Base-by-base conservation (phyloP, 805 yeast species). In the Starmerella tilneyi region DNA sequence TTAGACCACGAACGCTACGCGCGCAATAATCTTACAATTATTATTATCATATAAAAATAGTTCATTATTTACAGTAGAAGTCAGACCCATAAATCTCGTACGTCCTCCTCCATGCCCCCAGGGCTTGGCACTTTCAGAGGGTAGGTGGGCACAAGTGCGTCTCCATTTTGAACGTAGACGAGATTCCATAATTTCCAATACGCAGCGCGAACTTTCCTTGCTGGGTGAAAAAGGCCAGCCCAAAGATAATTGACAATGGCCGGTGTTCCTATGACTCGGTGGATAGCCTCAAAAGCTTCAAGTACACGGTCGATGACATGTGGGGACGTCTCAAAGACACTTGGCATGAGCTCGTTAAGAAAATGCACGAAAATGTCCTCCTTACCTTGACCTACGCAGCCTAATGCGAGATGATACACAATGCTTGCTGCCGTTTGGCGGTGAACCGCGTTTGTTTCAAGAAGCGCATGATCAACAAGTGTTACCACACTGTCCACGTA, bases 391-490 rank as follows among this genome's bases (percentile, higher is more conserved):
- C 96, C 96, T 21, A 72, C 65, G 57, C 89, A 78, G 15, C 86
- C 80, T 27, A 86, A 61, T 0, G 96, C 85, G 60, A 92, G 69
- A 54, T 85, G 94, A 58, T 76, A 76, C 1, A 85, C 77, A 1
- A 84, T 94, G 0, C 84, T 78, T 0, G 97, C 84, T 0, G 96
- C 96, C 0, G 96, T 89, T 62, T 92, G 99, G 38, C 98, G 73
- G 58, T 88, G 96, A 4, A 89, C 96, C 39, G 78, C 79, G 60
- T 86, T 96, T 46, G 95, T 71, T 59, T 88, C 94, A 0, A 84
- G 83, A 24, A 92, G 64, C 0, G 97, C 96, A 65, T 89, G 94
- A 58, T 84, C 92, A 8, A 92, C 52, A 28, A 92, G 63, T 0
- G 95, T 88, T 0, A 82, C 69, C 2, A 84, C 74, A 0, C 94